Conservation (phyloP, 768 basidiomycete genomes). For the Phaeotremella skinneri region DNA sequence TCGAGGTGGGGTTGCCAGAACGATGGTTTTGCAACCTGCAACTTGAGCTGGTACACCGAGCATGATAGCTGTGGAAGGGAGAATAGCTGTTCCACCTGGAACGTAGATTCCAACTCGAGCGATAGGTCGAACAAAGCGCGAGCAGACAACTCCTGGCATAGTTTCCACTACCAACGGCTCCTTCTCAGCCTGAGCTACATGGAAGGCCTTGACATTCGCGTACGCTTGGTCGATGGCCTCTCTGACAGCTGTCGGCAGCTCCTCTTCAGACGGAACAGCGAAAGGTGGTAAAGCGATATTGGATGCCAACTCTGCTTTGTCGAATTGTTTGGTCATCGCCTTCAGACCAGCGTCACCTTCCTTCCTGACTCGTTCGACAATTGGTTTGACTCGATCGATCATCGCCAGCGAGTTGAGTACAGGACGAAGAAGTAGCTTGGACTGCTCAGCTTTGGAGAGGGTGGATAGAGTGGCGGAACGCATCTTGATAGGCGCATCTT, state of each 20-base stretch:
- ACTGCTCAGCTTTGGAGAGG: conserved; percentile 58
- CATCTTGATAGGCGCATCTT: conserved; percentile 63
- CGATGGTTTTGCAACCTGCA: conserved; percentile 86
- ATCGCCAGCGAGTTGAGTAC: conserved; percentile 81
- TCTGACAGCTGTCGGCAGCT: conserved; percentile 58
- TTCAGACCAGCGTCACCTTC: conserved; percentile 83
- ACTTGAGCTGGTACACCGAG: conserved; percentile 97
- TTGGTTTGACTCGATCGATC: conserved; percentile 90
- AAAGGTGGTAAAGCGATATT: conserved; percentile 79
- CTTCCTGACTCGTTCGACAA: conserved; percentile 78
- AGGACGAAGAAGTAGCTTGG: conserved; percentile 75
- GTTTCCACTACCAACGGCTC: conserved; percentile 80
- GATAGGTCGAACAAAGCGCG: conserved; percentile 91
- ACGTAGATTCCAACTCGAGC: conserved; percentile 94
- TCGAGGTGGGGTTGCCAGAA: conserved; percentile 93
- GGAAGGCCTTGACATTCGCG: conserved; percentile 85
- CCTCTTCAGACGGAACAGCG: conserved; percentile 58
- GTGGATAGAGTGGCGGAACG: conserved; percentile 63
- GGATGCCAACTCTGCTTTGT: conserved; percentile 69
- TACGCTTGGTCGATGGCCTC: conserved; percentile 87
- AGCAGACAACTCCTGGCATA: conserved; percentile 96
- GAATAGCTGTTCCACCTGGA: conserved; percentile 91
- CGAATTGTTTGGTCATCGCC: conserved; percentile 88
- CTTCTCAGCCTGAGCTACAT: conserved; percentile 76
- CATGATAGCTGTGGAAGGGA: conserved; percentile 97